Conservation (phyloP, 1,139 yeast genomes). For the Taphrina wiesneri region DNA sequence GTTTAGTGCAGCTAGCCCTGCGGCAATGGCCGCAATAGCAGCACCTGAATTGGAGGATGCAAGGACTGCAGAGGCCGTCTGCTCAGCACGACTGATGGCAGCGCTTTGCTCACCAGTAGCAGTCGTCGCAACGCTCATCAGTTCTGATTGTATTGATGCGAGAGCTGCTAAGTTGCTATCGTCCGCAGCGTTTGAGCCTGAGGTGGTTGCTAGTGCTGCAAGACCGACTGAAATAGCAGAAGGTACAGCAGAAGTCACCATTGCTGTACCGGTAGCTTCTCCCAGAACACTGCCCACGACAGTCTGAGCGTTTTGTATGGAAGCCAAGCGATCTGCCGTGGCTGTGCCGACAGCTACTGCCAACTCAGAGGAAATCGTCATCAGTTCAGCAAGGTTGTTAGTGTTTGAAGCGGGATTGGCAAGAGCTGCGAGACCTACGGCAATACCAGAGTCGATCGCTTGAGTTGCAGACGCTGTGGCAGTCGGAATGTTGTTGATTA, state of each 20-base stretch:
- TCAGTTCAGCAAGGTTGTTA: background rate
- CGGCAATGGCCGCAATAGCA: background rate
- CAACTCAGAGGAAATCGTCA: background rate
- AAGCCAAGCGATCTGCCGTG: background rate
- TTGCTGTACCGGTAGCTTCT: slow-evolving; percentile 1
- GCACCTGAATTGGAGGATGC: background rate
- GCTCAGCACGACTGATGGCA: background rate
- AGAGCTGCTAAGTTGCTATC: background rate
- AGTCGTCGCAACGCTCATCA: background rate
- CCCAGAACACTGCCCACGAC: background rate
- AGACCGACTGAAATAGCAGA: slow-evolving; percentile 1
- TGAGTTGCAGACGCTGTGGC: background rate
- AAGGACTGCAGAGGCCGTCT: slow-evolving; percentile 13
- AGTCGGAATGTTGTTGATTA: background rate
- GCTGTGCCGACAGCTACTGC: background rate
- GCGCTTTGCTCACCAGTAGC: background rate
- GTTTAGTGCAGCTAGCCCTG: background rate
- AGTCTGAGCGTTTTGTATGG: background rate
- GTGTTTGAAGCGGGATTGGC: background rate
- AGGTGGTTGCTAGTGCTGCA: background rate
- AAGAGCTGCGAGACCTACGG: slow-evolving; percentile 7
- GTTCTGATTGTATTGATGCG: background rate
- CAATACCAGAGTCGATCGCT: background rate
- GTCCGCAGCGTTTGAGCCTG: background rate
- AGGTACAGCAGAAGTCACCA: background rate